Evolutionary conservation across 495 filamentous ascomycete genomes (phyloP).

Genomic region (Aspergillus heteromorphus): DNA sequence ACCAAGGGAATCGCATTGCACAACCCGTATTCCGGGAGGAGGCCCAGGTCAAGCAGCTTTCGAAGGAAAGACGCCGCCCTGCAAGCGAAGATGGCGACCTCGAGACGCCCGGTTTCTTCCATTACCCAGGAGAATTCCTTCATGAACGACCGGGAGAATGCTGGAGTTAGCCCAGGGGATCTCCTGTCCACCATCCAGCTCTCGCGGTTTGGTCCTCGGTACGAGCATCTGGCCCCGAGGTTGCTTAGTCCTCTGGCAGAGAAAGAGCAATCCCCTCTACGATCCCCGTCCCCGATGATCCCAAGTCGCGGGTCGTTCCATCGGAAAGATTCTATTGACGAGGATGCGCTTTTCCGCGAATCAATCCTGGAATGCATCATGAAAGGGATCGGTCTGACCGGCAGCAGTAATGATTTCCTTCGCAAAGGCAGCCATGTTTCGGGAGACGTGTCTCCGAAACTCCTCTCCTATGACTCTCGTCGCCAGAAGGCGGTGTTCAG

Average conservation of each 20-base stretch:
- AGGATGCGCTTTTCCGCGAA: constrained; percentile 81
- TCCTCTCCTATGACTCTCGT: constrained; percentile 80
- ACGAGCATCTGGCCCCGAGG: constrained; percentile 27
- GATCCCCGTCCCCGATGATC: constrained; percentile 28
- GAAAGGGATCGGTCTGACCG: constrained; percentile 81
- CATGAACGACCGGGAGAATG: constrained; percentile 20
- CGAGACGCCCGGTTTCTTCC: constrained; percentile 18
- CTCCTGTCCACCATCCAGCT: constrained; percentile 74
- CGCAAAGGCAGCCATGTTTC: constrained; percentile 60
- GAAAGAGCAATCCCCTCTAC: constrained; percentile 51
- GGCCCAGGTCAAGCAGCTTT: constrained; percentile 65
- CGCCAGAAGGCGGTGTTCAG: constrained; percentile 76
- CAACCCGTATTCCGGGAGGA: constrained; percentile 64
- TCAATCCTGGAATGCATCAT: constrained; percentile 93
- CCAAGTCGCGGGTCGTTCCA: constrained; percentile 42
- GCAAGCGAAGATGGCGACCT: constrained; percentile 51
- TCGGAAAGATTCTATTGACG: constrained; percentile 71
- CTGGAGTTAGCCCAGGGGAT: constrained; percentile 65
- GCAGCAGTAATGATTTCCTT: constrained; percentile 52
- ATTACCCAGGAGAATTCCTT: constrained; percentile 13
- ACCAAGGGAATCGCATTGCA: constrained; percentile 95
- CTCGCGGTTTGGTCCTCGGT: constrained; percentile 50
- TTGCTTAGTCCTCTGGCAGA: constrained; percentile 55
- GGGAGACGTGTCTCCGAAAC: constrained; percentile 73
- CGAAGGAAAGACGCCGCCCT: constrained; percentile 78